Conservation (phyloP, 495 filamentous ascomycete genomes). For the Geoglossum glabrum region DNA sequence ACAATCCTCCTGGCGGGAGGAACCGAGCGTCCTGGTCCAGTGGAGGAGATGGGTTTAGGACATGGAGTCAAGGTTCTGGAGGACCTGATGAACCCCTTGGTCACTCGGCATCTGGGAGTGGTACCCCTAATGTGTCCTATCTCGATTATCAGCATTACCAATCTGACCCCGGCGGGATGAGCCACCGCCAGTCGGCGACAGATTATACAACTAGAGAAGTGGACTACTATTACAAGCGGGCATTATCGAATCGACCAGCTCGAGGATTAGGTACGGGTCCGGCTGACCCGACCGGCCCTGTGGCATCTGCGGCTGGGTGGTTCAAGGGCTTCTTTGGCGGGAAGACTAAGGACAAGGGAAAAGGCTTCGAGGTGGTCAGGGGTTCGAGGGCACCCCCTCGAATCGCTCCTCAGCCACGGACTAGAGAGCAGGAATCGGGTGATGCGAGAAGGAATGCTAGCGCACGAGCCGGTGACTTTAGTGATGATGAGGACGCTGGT, state of each 20-base stretch:
- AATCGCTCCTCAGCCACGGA: slow-evolving; percentile 8
- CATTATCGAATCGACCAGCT: slow-evolving; percentile 58
- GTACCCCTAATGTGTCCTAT: slow-evolving; percentile 32
- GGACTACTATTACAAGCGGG: slow-evolving; percentile 92
- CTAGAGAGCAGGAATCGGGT: neutral
- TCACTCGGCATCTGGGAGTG: slow-evolving; percentile 28
- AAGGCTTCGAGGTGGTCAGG: slow-evolving; percentile 90
- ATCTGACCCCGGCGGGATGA: slow-evolving; percentile 27
- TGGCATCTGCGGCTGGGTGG: slow-evolving; percentile 75
- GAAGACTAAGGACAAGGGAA: slow-evolving; percentile 69
- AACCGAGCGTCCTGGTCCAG: slow-evolving; percentile 30
- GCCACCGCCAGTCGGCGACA: slow-evolving; percentile 21
- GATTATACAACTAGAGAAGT: slow-evolving; percentile 87
- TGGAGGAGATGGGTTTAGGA: slow-evolving; percentile 31
- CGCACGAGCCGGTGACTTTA: slow-evolving; percentile 10
- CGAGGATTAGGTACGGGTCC: slow-evolving; percentile 82
- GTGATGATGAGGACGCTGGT: slow-evolving; percentile 2
- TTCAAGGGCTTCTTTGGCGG: slow-evolving; percentile 58
- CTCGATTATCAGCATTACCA: slow-evolving; percentile 28
- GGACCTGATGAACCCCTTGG: slow-evolving; percentile 16
- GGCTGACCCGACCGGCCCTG: slow-evolving; percentile 80
- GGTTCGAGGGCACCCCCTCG: slow-evolving; percentile 46
- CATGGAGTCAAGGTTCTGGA: slow-evolving; percentile 14
- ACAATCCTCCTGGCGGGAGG: slow-evolving; percentile 16
- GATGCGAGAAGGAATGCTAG: slow-evolving; percentile 12